Evolutionary conservation across 2,329 filamentous ascomycete genomes (phyloP).

Genomic region (Penicillium aurantiogriseum): DNA sequence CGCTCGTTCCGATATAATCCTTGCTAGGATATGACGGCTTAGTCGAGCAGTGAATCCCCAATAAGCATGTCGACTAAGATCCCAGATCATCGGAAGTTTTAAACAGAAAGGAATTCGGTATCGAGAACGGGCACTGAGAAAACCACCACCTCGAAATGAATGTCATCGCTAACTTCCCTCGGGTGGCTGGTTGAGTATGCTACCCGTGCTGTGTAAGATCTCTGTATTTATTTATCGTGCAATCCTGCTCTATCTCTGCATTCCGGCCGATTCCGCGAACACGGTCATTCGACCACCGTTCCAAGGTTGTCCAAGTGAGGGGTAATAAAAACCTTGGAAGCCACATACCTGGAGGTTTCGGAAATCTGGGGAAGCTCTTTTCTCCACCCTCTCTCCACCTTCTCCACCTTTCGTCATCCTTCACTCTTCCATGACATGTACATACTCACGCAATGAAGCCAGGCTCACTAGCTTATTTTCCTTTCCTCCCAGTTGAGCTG

Average conservation of each 20-base stretch:
- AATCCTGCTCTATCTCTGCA: not conserved
- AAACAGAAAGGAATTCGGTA: not conserved
- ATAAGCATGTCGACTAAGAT: not conserved
- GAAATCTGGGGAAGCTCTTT: slow-evolving; percentile 6
- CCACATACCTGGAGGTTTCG: not conserved
- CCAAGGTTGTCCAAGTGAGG: slow-evolving; percentile 1
- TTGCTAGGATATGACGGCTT: not conserved
- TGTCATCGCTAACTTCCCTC: not conserved
- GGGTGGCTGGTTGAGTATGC: not conserved
- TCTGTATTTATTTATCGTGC: not conserved
- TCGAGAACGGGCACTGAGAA: not conserved
- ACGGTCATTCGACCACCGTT: not conserved
- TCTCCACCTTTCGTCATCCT: not conserved
- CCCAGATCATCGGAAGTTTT: not conserved
- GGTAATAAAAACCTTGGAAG: too few species aligned
- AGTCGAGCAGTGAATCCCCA: not conserved
- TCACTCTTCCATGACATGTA: not conserved
- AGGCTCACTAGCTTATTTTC: not conserved
- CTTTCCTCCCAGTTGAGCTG: slow-evolving; percentile 21
- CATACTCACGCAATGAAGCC: slow-evolving; percentile 2
- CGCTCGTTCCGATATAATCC: not conserved
- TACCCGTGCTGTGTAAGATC: not conserved
- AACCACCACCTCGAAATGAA: not conserved
- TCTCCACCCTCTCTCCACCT: not conserved
- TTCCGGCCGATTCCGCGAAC: not conserved